Conservation (phyloP, 2,329 filamentous ascomycete species). For the Raffaelea arxii region DNA sequence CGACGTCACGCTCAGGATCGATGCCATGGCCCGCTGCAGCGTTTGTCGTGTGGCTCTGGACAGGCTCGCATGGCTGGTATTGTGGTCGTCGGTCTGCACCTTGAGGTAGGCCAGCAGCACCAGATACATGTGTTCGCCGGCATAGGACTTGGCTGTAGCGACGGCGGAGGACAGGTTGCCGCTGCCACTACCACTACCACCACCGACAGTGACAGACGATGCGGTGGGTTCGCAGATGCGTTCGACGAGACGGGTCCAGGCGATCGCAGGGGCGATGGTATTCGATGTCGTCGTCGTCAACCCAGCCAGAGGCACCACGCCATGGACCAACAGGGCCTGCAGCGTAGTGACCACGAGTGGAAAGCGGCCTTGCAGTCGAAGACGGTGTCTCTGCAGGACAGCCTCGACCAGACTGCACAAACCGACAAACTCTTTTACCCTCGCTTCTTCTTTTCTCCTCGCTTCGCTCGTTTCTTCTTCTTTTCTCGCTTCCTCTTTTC, state of each 20-base stretch:
- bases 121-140: constrained; percentile 52
- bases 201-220: constrained; percentile 35
- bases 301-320: constrained; percentile 28
- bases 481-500: too few species aligned
- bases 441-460: too few species aligned
- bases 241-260: constrained; percentile 17
- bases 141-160: constrained; percentile 50
- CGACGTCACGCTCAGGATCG: constrained; percentile 48
- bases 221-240: constrained; percentile 44
- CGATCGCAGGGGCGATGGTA: constrained; percentile 5
- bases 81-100: constrained; percentile 43
- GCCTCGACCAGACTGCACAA: constrained; percentile 46
- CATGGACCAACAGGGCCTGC: constrained; percentile 43
- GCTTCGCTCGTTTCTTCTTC: too few species aligned
- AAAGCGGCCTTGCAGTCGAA: constrained; percentile 52
- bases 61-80: constrained; percentile 44
- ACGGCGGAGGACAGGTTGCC: constrained; percentile 45
- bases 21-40: constrained; percentile 47
- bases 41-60: too few species aligned
- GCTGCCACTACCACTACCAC: background rate
- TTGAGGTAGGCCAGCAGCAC: constrained; percentile 50
- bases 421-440: too few species aligned
- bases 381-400: constrained; percentile 48
- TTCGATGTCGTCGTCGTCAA: background rate
- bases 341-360: constrained; percentile 46